Evolutionary conservation across 2,329 filamentous ascomycete genomes (phyloP), one percentile per base, ranked within the genome.

Genomic region (Magnaporthiopsis poae): DNA sequence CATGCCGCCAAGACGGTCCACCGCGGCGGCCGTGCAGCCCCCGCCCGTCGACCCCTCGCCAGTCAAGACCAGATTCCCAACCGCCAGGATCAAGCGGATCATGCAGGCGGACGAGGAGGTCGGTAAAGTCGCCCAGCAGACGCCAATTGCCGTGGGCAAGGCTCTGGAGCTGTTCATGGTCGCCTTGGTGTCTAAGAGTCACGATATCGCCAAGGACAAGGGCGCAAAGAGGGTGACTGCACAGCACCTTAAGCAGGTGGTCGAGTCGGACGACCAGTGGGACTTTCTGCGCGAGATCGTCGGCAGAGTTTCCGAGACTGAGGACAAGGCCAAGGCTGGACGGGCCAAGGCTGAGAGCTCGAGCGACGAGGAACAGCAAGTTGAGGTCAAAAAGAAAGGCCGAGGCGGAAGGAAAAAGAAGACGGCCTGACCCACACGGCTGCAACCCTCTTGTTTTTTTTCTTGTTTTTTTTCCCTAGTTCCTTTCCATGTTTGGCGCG

Each of bases 51-150:
- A 79, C 76, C 85, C 77, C 79, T 96, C 79, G 77, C 83, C 92
- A 61, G 92, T 99, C 72, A 91, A 87, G 77, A 98, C 94, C 46
- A 97, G 97, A 74, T 99, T 99, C 74, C 95, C 95, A 1, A 96
- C 96, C 39, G 95, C 95, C 18, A 86, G 95, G 69, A 99, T 99
- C 81, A 99, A 99, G 83, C 88, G 95, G 65, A 98, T 99, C 73
- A 98, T 99, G 95, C 95, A 99, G 79, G 94, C 94, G 13, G 95
- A 99, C 74, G 95, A 99, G 75, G 95, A 99, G 76, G 93, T 99
- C 0, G 95, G 95, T 69, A 99, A 99, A 79, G 95, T 99, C 12
- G 93, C 95, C 4, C 95, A 99, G 78, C 95, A 98, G 69, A 97
- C 95, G 0, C 94, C 94, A 21, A 96, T 96, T 67, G 95, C 94